Conservation (phyloP, 2,329 filamentous ascomycete species). For the Orbilia javanica region DNA sequence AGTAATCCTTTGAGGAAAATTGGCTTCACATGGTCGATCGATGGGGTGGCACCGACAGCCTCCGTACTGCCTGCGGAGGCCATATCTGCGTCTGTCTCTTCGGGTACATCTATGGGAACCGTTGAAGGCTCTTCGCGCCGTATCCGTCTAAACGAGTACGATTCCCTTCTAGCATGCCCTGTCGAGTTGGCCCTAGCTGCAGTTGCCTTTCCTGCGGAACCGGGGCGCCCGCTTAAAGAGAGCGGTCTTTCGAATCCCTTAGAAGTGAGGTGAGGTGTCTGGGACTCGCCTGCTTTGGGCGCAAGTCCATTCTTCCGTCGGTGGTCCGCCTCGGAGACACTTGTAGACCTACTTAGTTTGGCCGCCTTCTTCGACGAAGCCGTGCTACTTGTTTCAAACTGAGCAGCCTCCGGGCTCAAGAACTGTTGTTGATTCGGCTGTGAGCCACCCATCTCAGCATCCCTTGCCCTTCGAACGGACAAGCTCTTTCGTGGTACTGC, state of each 20-base stretch:
- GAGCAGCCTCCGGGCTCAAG: slow-evolving; percentile 78
- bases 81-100: slow-evolving; percentile 88
- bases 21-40: slow-evolving; percentile 85
- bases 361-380: slow-evolving; percentile 72
- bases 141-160: slow-evolving; percentile 86
- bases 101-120: slow-evolving; percentile 75
- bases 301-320: slow-evolving; percentile 60
- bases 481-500: slow-evolving; percentile 84
- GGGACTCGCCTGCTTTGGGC: slow-evolving; percentile 63
- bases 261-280: slow-evolving; percentile 61
- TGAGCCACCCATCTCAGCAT: slow-evolving; percentile 70
- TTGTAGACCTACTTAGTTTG: slow-evolving; percentile 85
- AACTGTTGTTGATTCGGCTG: slow-evolving; percentile 83
- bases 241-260: slow-evolving; percentile 60
- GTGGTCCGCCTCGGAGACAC: slow-evolving; percentile 70
- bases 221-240: slow-evolving; percentile 55
- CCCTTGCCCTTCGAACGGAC: slow-evolving; percentile 77
- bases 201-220: slow-evolving; percentile 56
- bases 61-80: slow-evolving; percentile 70
- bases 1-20: slow-evolving; percentile 97
- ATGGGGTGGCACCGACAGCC: slow-evolving; percentile 65
- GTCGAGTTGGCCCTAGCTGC: slow-evolving; percentile 79
- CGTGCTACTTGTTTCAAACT: slow-evolving; percentile 67
- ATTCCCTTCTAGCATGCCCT: slow-evolving; percentile 88
- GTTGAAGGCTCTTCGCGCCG: slow-evolving; percentile 79